Conservation (phyloP, 73 alveolate genomes). For the Blepharisma japonicum region DNA sequence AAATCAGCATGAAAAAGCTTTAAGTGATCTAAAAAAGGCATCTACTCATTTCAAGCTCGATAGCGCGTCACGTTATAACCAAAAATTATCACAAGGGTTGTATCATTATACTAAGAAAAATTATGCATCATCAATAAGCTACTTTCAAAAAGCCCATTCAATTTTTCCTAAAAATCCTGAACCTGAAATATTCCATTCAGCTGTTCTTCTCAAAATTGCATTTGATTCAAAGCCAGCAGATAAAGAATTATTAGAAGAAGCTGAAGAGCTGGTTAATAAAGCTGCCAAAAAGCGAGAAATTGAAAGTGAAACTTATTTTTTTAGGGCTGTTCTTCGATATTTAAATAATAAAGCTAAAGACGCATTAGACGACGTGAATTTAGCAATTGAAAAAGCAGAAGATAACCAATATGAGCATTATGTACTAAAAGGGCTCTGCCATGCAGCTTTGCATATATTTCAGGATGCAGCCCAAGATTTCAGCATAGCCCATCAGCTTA, state of each 20-base stretch:
- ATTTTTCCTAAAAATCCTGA: conserved; percentile 7
- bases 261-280: background rate
- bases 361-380: background rate
- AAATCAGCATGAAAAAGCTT: conserved; percentile 10
- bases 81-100: background rate
- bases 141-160: background rate
- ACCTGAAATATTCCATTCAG: conserved; percentile 1
- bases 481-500: conserved; percentile 13
- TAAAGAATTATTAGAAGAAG: background rate
- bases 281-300: background rate
- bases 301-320: conserved; percentile 11
- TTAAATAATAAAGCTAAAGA: background rate
- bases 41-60: background rate
- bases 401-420: background rate
- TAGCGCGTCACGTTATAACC: background rate
- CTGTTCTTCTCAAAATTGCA: background rate
- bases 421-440: background rate
- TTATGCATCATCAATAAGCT: background rate
- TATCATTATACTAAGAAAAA: background rate
- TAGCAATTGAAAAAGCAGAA: conserved; percentile 19
- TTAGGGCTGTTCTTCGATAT: background rate
- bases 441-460: background rate
- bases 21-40: background rate
- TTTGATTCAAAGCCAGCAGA: background rate
- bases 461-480: conserved; percentile 18